These are phyloP conservation scores for Apocynum venetum DNA, from an alignment of 257 asterid species.

Conservation along the genomic window DNA sequence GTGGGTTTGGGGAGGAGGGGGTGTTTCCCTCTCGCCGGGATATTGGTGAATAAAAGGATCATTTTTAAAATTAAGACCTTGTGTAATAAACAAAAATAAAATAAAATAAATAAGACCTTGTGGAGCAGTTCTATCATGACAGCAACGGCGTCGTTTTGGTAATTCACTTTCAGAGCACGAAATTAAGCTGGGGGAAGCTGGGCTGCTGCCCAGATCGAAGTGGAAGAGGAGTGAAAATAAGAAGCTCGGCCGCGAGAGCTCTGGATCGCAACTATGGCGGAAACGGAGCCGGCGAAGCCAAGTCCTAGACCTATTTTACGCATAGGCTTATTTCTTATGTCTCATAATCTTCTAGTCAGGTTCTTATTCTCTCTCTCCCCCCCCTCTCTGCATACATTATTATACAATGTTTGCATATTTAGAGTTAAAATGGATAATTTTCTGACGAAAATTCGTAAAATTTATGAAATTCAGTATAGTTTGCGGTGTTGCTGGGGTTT, in stretches of 20 bases:
- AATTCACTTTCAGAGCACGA: background rate
- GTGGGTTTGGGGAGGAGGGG: too few species aligned
- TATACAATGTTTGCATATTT: background rate
- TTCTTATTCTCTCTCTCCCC: background rate
- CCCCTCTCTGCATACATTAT: background rate
- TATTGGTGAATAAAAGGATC: too few species aligned
- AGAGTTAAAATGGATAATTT: background rate
- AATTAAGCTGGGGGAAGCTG: background rate
- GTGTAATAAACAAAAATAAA: too few species aligned
- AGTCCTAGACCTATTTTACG: slow-evolving; percentile 87
- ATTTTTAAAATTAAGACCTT: too few species aligned
- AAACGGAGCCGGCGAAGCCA: slow-evolving; percentile 39
- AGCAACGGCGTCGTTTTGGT: background rate
- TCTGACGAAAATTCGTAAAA: background rate
- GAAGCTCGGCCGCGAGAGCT: background rate
- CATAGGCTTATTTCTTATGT: slow-evolving; percentile 63
- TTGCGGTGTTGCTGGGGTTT: slow-evolving; percentile 70
- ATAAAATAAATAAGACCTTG: too few species aligned
- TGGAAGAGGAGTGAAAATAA: background rate
- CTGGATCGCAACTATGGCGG: slow-evolving; percentile 49
- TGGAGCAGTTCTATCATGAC: too few species aligned
- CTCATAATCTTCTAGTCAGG: slow-evolving; percentile 73
- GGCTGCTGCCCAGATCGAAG: background rate
- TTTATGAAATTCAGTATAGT: slow-evolving; percentile 50
- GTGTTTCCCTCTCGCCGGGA: too few species aligned